Conservation (phyloP, 257 asterid species). For the Solanum dulcamara region DNA sequence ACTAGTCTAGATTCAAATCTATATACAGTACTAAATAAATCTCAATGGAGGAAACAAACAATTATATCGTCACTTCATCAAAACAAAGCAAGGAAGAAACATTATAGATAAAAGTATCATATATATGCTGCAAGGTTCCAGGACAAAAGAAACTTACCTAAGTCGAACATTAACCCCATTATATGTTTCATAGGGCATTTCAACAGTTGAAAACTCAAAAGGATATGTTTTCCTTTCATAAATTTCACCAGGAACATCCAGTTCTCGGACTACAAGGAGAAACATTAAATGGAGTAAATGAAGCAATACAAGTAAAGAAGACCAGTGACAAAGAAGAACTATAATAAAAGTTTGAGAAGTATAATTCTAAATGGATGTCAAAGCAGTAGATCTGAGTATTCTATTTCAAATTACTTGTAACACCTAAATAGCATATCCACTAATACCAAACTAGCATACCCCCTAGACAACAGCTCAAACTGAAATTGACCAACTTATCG, state of each 20-base stretch:
- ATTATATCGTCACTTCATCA: neutral
- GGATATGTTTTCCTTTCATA: constrained; percentile 89
- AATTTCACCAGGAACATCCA: constrained; percentile 92
- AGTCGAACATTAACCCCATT: constrained; percentile 91
- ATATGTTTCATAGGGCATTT: constrained; percentile 96
- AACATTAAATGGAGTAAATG: neutral
- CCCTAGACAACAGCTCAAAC: neutral
- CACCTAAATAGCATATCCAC: neutral
- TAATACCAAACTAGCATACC: neutral
- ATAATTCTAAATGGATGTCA: neutral
- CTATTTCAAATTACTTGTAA: neutral
- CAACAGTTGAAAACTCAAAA: constrained; percentile 97
- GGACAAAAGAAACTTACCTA: constrained; percentile 40
- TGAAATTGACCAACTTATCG: neutral
- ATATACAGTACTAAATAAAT: neutral
- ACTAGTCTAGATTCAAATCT: neutral
- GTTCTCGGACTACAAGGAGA: constrained; percentile 55
- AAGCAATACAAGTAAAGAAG: neutral
- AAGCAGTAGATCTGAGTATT: neutral
- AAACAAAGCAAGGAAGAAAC: neutral
- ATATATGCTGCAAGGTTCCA: neutral
- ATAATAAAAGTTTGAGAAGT: neutral
- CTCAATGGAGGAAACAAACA: neutral
- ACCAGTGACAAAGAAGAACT: neutral
- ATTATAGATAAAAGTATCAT: neutral